Evolutionary conservation across 306 rosid species (phyloP).

Genomic region (Crataegus laevigata): DNA sequence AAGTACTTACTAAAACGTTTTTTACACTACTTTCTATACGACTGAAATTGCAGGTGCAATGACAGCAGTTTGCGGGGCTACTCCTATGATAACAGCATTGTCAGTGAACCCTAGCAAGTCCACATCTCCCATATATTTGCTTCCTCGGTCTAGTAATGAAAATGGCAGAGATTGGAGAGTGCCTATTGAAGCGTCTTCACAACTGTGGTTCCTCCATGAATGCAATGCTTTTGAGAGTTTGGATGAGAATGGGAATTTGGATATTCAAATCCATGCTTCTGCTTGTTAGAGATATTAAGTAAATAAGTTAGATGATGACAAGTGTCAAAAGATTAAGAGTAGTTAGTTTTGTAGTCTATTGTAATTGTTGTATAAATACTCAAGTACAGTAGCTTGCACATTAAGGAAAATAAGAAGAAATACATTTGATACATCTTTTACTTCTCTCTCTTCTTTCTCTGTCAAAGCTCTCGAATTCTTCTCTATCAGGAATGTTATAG

Average conservation of each 20-base stretch:
- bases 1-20: too few species aligned
- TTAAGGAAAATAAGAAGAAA: too few species aligned
- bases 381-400: too few species aligned
- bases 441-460: too few species aligned
- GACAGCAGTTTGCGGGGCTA: slow-evolving; percentile 67
- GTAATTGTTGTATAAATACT: too few species aligned
- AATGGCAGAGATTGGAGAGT: slow-evolving; percentile 57
- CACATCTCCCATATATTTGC: slow-evolving; percentile 62
- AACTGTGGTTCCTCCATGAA: slow-evolving; percentile 77
- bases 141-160: slow-evolving; percentile 51
- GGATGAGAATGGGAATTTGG: slow-evolving; percentile 33
- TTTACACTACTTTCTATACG: background rate
- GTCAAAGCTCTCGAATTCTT: too few species aligned
- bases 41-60: slow-evolving; percentile 52
- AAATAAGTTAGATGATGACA: too few species aligned
- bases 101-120: slow-evolving; percentile 61
- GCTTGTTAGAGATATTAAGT: slow-evolving; percentile 31
- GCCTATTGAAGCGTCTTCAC: slow-evolving; percentile 69
- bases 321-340: too few species aligned
- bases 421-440: too few species aligned
- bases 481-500: too few species aligned
- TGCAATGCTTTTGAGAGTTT: slow-evolving; percentile 59
- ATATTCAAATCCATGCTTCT: slow-evolving; percentile 58
- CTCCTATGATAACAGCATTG: slow-evolving; percentile 86
- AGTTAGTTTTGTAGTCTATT: too few species aligned